phyloP scores from a whole-genome alignment of 2,329 filamentous ascomycete species.

The Plectosphaerella plurivora region DNA sequence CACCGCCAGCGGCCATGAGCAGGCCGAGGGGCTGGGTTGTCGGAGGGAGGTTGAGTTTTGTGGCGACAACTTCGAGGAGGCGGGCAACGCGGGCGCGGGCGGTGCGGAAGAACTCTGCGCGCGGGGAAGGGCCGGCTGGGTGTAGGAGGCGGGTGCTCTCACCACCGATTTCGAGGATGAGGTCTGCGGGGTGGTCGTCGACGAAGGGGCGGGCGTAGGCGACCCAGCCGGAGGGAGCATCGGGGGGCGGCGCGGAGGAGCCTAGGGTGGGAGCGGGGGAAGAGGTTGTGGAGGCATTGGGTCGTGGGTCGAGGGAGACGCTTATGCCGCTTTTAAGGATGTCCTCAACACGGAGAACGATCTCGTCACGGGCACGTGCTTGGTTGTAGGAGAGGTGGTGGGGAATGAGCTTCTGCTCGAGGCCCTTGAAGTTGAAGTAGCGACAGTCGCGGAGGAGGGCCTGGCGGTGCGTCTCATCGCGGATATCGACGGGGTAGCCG shows the following conservation, averaged over 20 bases:
- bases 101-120: conserved; percentile 71
- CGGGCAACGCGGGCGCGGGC: conserved; percentile 66
- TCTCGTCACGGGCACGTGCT: conserved; percentile 64
- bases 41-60: conserved; percentile 67
- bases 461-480: conserved; percentile 69
- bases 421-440: conserved; percentile 88
- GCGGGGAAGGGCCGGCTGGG: conserved; percentile 21
- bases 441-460: conserved; percentile 79
- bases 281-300: conserved; percentile 16
- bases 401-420: conserved; percentile 82
- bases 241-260: conserved; percentile 6
- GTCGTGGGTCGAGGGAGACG: conserved; percentile 35
- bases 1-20: conserved; percentile 62
- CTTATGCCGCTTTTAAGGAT: conserved; percentile 83
- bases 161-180: conserved; percentile 75
- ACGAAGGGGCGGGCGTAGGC: conserved; percentile 81
- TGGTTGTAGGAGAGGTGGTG: conserved; percentile 75
- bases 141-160: conserved; percentile 59
- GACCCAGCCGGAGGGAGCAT: conserved; percentile 48
- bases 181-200: conserved; percentile 68
- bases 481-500: conserved; percentile 77
- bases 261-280: conserved; percentile 10
- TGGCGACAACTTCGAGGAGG: conserved; percentile 75
- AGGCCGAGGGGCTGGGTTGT: conserved; percentile 58
- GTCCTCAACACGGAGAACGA: conserved; percentile 75